Evolutionary conservation across 2,329 filamentous ascomycete species (phyloP), one percentile per base, ranked within the genome.

Genomic region (Penicillium fuscoglaucum): DNA sequence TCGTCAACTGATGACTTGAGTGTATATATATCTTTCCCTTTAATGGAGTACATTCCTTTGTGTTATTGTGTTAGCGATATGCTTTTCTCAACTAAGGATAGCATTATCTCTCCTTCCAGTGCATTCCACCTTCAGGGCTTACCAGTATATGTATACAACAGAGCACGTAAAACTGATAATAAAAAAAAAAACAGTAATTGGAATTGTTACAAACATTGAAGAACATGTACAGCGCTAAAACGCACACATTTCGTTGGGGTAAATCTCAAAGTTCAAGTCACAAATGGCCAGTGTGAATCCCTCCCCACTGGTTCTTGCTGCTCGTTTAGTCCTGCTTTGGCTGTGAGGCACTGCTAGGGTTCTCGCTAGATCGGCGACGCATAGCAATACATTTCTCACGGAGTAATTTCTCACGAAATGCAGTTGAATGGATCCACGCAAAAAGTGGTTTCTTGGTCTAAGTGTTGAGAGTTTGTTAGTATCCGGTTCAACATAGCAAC

Each of bases 381-480:
- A 73, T 66, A 24, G 75, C 74, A 52, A 73, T 70, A 21, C 76
- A 54, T 55, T 68, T 74, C 60, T 77, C 75, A 52, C 70, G 73
- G 9, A 76, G 70, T 21, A 76, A 62, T 57, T 63, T 73, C 64
- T 77, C 73, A 54, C 70, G 73, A 40, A 77, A 62, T 52, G 74
- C 69, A n/a, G 67, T 72, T 39, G 69, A 64, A 26, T 69, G 66
- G 43, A 74, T 64, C 57, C 66, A 69, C 45, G 57, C 41, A 58
- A 46, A 64, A 28, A 55, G 45, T 17, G 58, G 48, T 46, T 57
- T 66, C 41, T 45, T 44, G 45, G 39, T 47, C 59, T 65, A 52
- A 39, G 44, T 44, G 26, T 35, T 17, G 15, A 6, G 9, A 24
- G n/a, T 17, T 33, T 2, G 19, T 57, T 48, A 57, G 55, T 29